Conservation (phyloP, 306 rosid species). For the Castanopsis chinensis region DNA sequence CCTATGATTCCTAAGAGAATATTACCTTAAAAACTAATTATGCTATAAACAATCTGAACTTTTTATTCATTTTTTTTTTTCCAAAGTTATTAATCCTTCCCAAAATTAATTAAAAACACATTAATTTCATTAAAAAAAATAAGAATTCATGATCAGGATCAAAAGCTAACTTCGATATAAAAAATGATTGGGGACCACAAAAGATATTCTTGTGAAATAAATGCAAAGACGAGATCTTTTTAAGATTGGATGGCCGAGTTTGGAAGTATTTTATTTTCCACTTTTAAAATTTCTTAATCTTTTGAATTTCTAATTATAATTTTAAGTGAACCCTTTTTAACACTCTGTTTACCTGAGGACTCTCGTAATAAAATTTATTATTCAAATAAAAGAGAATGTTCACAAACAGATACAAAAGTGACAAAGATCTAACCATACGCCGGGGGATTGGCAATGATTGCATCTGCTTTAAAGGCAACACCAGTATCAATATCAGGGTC, state of each 20-base stretch:
- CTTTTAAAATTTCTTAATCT: neutral
- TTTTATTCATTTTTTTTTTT: neutral
- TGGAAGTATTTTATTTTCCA: neutral
- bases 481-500: constrained; percentile 88
- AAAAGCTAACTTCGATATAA: neutral
- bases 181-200: neutral
- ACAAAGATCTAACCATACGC: constrained; percentile 72
- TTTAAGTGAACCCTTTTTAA: neutral
- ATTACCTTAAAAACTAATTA: neutral
- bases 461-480: constrained; percentile 78
- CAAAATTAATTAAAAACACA: too few relatives aligned
- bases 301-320: neutral
- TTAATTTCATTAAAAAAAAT: neutral
- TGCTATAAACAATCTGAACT: neutral
- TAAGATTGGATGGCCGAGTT: neutral
- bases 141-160: neutral
- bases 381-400: neutral
- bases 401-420: constrained; percentile 12
- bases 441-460: constrained; percentile 97
- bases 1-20: neutral
- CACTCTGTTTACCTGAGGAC: neutral
- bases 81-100: neutral
- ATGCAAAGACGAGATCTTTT: neutral
- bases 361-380: neutral
- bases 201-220: neutral